phyloP scores from a whole-genome alignment of 1,284 basidiomycete species.

The Naganishia liquefaciens region DNA sequence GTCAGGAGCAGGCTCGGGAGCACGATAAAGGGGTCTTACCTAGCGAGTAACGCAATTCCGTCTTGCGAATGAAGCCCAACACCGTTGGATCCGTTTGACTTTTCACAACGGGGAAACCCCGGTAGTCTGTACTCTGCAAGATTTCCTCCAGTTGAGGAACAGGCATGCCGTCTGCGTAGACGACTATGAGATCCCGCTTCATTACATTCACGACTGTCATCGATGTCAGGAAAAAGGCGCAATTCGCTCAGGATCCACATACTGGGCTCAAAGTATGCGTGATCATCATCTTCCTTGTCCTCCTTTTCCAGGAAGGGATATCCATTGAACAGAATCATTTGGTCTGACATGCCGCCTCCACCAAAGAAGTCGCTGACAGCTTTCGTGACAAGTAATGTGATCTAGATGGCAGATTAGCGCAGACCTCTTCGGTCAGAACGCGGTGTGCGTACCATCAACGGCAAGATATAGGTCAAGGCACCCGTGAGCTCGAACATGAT shows the following conservation, averaged over 20 bases:
- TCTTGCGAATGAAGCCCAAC: conserved; percentile 83
- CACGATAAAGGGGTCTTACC: conserved; percentile 57
- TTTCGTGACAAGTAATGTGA: conserved; percentile 93
- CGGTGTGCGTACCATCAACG: conserved; percentile 77
- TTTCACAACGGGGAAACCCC: conserved; percentile 87
- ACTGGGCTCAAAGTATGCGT: conserved; percentile 87
- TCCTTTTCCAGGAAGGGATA: conserved; percentile 85
- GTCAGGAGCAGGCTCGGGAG: not conserved
- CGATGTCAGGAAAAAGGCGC: not conserved
- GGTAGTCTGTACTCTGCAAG: conserved; percentile 70
- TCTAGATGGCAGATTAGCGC: conserved; percentile 58
- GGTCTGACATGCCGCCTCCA: conserved; percentile 90
- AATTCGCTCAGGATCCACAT: conserved; percentile 34
- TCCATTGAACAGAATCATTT: conserved; percentile 95
- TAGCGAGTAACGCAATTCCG: conserved; percentile 81
- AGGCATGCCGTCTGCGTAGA: conserved; percentile 71
- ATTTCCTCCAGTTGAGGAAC: conserved; percentile 61
- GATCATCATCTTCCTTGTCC: conserved; percentile 89
- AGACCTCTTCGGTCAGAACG: not conserved
- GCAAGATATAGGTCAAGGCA: conserved; percentile 93
- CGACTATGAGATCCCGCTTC: conserved; percentile 72
- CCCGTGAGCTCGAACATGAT: conserved; percentile 99
- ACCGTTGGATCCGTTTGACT: conserved; percentile 61
- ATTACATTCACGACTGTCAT: conserved; percentile 79
- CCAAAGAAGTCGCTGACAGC: conserved; percentile 95